Evolutionary conservation across 768 basidiomycete genomes (phyloP).

Genomic region (Strobilomyces confusus): DNA sequence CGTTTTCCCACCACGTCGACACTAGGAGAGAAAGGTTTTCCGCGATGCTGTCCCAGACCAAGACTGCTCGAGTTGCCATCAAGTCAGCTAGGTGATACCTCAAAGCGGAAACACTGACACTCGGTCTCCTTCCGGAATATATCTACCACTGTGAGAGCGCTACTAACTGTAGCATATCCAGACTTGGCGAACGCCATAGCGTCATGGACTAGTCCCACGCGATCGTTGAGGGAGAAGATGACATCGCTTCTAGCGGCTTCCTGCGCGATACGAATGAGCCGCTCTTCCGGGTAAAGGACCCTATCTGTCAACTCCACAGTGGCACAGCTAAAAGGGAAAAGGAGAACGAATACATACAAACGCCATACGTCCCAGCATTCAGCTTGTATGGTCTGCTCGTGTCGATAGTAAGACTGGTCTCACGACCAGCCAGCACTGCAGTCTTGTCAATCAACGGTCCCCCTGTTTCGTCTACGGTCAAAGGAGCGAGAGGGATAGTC

Average conservation of each 20-base stretch:
- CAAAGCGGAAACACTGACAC: constrained; percentile 41
- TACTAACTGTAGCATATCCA: constrained; percentile 73
- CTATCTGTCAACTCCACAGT: constrained; percentile 49
- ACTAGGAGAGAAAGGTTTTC: constrained; percentile 50
- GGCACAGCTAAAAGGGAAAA: not conserved
- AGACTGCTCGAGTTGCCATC: constrained; percentile 41
- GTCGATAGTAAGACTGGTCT: constrained; percentile 66
- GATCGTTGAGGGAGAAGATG: constrained; percentile 76
- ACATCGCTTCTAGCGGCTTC: constrained; percentile 69
- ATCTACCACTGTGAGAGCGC: constrained; percentile 68
- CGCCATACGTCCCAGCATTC: constrained; percentile 84
- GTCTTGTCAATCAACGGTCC: constrained; percentile 56
- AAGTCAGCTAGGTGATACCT: not conserved
- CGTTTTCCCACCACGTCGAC: constrained; percentile 83
- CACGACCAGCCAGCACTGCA: constrained; percentile 63
- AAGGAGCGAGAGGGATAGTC: constrained; percentile 76
- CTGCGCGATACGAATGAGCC: constrained; percentile 70
- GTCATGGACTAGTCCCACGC: constrained; percentile 86
- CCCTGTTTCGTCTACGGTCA: constrained; percentile 58
- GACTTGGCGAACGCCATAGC: constrained; percentile 76
- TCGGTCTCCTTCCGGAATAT: constrained; percentile 72
- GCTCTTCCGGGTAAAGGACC: constrained; percentile 79
- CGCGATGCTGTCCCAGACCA: constrained; percentile 76
- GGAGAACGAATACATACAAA: constrained; percentile 57
- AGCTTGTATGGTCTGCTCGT: constrained; percentile 80